These are phyloP conservation scores for Stachybotrys elegans DNA, from an alignment of 2,329 filamentous ascomycete species.

Conservation along the genomic window DNA sequence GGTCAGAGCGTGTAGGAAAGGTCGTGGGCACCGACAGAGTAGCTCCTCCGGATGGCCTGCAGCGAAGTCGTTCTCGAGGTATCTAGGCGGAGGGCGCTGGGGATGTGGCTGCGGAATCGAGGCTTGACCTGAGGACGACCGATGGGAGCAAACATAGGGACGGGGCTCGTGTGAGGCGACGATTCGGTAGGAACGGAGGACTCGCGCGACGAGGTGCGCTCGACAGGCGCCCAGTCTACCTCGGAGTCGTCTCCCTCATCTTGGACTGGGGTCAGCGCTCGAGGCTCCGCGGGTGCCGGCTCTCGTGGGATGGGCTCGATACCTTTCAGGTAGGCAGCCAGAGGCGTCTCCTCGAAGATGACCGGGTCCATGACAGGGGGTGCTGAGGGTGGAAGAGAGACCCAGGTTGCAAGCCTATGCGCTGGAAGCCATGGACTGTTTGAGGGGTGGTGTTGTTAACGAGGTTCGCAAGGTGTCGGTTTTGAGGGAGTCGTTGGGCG, in stretches of 20 bases:
- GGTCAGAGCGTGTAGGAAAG: neutral
- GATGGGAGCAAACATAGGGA: conserved; percentile 50
- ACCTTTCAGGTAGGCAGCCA: conserved; percentile 90
- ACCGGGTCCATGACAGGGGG: conserved; percentile 66
- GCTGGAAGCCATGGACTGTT: too few species aligned
- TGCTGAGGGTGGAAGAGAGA: conserved; percentile 19
- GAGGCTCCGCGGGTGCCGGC: neutral
- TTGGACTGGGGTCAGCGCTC: conserved; percentile 7
- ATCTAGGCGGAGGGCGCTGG: conserved; percentile 37
- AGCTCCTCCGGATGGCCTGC: conserved; percentile 42
- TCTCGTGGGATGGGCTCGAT: conserved; percentile 8
- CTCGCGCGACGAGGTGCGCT: conserved; percentile 26
- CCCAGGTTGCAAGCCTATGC: conserved; percentile 26
- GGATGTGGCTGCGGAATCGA: conserved; percentile 45
- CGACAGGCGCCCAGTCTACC: conserved; percentile 39
- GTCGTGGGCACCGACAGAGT: conserved; percentile 44
- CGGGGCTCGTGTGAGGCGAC: conserved; percentile 43
- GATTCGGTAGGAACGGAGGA: conserved; percentile 24
- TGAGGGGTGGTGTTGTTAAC: too few species aligned
- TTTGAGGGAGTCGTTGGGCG: too few species aligned
- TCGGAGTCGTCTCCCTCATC: conserved; percentile 46
- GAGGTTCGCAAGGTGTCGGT: too few species aligned
- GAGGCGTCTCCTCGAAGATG: conserved; percentile 78
- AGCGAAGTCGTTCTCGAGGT: conserved; percentile 32
- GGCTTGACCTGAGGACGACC: conserved; percentile 50